Base-by-base conservation (phyloP, 805 yeast species). In the Nakazawaea molendinolei region DNA sequence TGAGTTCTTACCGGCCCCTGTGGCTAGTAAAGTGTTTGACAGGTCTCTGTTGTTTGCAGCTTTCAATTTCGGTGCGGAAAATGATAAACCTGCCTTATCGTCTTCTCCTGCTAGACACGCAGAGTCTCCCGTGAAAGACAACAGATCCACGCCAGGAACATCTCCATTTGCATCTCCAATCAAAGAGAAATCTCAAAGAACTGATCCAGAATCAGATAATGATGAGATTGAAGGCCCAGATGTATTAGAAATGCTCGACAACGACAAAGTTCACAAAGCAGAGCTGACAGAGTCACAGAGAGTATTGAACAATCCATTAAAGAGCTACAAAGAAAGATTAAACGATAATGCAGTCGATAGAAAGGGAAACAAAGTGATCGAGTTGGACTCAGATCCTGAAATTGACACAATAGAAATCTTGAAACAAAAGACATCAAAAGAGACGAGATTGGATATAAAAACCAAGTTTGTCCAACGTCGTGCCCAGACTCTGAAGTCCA, bases 21-120 rank as follows among this genome's bases (percentile, higher is more conserved):
- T 27, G 8, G 22, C 31, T 21, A 31, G 23, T 17, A 43, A 43
- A 20, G 49, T 46, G 28, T 55, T 54, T 20, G 43, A 41, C 17
- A 50, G 51, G 8, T 28, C 42, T 4, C 45, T 45, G 13, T 38
- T 54, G 15, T 36, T 55, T 17, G 44, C 46, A 20, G 41, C 23
- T 14, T 38, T 38, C 28, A 32, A 24, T 3, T 33, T 33, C 23
- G 23, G 10, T 9, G 31, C n/a, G n/a, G n/a, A n/a, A n/a, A n/a
- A n/a, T n/a, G n/a, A n/a, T n/a, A n/a, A n/a, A n/a, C n/a, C n/a
- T n/a, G n/a, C n/a, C n/a, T n/a, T n/a, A n/a, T n/a, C n/a, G n/a
- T n/a, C n/a, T n/a, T 12, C 17, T 5, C 15, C n/a, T 16, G 8
- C 20, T 6, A 13, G 9, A 16, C 17, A 17, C 7, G 23, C 14